phyloP scores from a whole-genome alignment of 2,329 filamentous ascomycete genomes.

The Rachicladosporium sp. region DNA sequence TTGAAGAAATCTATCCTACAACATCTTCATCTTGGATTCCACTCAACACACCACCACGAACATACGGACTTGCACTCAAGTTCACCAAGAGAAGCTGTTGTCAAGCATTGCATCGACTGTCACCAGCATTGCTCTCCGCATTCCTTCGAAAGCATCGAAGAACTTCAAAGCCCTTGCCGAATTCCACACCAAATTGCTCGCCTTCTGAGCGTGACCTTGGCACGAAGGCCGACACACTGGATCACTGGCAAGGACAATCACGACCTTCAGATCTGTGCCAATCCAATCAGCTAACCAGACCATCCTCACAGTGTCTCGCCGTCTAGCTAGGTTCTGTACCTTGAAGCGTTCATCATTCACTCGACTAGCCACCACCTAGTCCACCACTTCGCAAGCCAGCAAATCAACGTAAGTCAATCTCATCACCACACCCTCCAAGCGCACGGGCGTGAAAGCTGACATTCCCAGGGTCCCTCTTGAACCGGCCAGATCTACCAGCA shows the following conservation, averaged over 20 bases:
- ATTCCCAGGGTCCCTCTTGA: constrained; percentile 25
- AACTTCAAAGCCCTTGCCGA: constrained; percentile 6
- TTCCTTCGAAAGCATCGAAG: constrained; percentile 6
- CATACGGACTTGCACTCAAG: background rate
- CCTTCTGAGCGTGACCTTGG: constrained; percentile 12
- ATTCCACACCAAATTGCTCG: constrained; percentile 11
- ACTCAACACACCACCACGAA: background rate
- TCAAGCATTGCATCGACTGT: background rate
- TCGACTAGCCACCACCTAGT: no score
- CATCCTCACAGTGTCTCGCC: constrained; percentile 9
- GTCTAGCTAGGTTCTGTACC: constrained; percentile 7
- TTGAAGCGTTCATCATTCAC: constrained; percentile 2
- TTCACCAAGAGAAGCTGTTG: constrained; percentile 1
- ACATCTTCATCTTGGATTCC: background rate
- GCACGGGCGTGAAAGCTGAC: no score
- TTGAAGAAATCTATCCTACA: background rate
- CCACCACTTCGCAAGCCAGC: no score
- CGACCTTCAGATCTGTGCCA: background rate
- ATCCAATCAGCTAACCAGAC: constrained; percentile 4
- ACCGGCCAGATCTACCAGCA: constrained; percentile 19
- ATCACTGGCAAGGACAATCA: background rate
- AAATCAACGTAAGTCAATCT: no score
- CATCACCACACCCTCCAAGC: no score
- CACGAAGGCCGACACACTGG: constrained; percentile 1
- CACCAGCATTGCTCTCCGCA: constrained; percentile 6